Base-by-base conservation (phyloP, 164 flowering plant species). In the Tetracentron sinense region DNA sequence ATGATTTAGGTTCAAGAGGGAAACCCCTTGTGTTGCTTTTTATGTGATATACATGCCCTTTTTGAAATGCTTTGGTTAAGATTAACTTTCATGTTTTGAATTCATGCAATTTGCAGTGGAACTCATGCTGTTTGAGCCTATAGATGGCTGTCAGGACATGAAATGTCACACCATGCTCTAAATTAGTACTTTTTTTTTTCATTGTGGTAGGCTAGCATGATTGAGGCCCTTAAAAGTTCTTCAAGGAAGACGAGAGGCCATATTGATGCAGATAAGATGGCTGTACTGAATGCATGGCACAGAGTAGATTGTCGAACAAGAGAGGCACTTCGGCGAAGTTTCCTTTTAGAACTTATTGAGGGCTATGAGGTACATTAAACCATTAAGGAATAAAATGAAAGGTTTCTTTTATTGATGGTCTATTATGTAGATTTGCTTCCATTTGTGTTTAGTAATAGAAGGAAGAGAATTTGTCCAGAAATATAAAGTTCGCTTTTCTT, bases 281-380 rank as follows among this genome's bases (percentile, higher is more conserved):
- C 84, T 61, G 91, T 82, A 33, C 27, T 94, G 64, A 82, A 76
- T 75, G 97, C 97, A 54, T 91, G 99, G 97, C 96, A 76, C 42
- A 80, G 97, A 70, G 77, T 94, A 54, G 85, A 86, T 70, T 82
- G 83, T 57, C 79, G 91, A 65, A 88, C 97, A 48, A 86, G 96
- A 67, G 96, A 84, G 62, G 93, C 94, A 47, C 75, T 94, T 58
- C 85, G 94, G 7, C 95, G 91, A 30, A 86, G 84, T 77, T 83
- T 79, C 72, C 88, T 79, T 62, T 62, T 80, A 21, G 96, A 91
- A 51, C 82, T 89, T 42, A 66, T 91, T 56, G 84, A 78, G 30
- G 69, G 85, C 50, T 89, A 78, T 77, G 98, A 92, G 95, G 98
- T 89, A 80, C 29, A 44, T 23, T 19, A 46, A 50, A 31, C 5